A percentile compares a stretch with the other conserved stretches of the same genome.
Conservation (phyloP, 75 land plant genomes). For the Cunninghamia lanceolata region DNA sequence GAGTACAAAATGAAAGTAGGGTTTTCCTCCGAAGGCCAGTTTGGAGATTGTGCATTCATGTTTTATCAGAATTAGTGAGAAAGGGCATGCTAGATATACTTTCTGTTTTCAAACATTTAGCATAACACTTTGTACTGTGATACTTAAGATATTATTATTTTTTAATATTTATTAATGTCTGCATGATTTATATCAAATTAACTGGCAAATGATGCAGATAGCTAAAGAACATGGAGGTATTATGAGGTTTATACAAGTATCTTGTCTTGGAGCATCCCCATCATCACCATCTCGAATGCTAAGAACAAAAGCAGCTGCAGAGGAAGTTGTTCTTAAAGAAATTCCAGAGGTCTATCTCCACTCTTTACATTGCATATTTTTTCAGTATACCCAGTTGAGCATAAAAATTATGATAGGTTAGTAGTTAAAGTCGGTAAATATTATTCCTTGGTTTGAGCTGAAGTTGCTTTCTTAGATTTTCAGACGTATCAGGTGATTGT, state of each 20-base stretch:
- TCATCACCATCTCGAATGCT: conserved; percentile 74
- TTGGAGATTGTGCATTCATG: neutral
- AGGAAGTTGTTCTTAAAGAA: conserved; percentile 58
- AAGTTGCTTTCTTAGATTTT: neutral
- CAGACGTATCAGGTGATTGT: neutral
- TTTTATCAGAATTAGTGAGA: neutral
- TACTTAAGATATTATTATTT: neutral
- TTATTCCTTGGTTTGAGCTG: neutral
- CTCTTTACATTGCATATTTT: neutral
- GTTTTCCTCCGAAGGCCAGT: neutral
- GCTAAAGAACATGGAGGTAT: conserved; percentile 98
- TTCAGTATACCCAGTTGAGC: neutral
- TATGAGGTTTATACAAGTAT: conserved; percentile 81
- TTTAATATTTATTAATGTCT: neutral
- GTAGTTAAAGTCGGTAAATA: neutral
- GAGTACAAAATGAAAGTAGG: neutral
- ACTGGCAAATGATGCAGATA: conserved; percentile 48
- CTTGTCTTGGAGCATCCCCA: conserved; percentile 82
- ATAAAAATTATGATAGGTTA: neutral
- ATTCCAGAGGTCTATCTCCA: conserved; percentile 73
- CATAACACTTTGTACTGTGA: neutral
- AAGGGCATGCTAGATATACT: neutral
- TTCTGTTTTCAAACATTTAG: neutral
- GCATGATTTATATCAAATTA: neutral
- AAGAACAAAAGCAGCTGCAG: conserved; percentile 81